Base-by-base conservation (phyloP, 2,329 filamentous ascomycete genomes). In the Ophiostoma sp. region DNA sequence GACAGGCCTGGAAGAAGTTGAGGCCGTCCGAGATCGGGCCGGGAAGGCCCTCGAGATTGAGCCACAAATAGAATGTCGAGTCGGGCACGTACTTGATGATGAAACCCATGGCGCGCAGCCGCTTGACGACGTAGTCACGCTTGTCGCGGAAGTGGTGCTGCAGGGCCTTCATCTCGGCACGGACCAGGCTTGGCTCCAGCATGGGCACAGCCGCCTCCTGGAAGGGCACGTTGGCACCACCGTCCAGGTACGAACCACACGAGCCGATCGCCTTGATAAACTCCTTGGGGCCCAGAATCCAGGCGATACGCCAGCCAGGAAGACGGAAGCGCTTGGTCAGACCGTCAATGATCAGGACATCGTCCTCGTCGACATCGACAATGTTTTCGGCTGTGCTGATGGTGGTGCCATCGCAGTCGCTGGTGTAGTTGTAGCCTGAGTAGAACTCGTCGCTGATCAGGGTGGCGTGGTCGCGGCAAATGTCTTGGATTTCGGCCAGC, bases 381-480 rank as follows among this genome's bases (percentile, higher is more conserved):
- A 98, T 89, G 81, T 98, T 97, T 79, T 93, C 92, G 5, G 95
- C 95, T 9, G 94, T 92, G 69, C 92, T 95, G 81, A 98, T 93
- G 59, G 95, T 97, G 39, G 88, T 90, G 52, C 95, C 95, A 80
- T 98, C 95, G 81, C 95, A 98, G 84, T 94, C 87, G 78, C 90
- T 93, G 48, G 93, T 97, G 85, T 98, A 98, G 84, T 97, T 97
- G 87, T 98, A 98, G 28, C 95, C 94, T 12, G 91, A 91, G 84
- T 98, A 98, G 86, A 98, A 98, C 83, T 98, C 95, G 80, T 98
- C 95, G 84, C 95, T 93, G 81, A 98, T 95, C 72, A 98, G 86
- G 0, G 95, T 98, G 2, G 94, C 94, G 72, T 94, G 90, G 77
- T 94, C 93, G 80, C 94, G 91, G 85, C 94, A 97, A 78, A 97